phyloP scores from a whole-genome alignment of 441 rosid species.

The Rhodomyrtus psidioides region DNA sequence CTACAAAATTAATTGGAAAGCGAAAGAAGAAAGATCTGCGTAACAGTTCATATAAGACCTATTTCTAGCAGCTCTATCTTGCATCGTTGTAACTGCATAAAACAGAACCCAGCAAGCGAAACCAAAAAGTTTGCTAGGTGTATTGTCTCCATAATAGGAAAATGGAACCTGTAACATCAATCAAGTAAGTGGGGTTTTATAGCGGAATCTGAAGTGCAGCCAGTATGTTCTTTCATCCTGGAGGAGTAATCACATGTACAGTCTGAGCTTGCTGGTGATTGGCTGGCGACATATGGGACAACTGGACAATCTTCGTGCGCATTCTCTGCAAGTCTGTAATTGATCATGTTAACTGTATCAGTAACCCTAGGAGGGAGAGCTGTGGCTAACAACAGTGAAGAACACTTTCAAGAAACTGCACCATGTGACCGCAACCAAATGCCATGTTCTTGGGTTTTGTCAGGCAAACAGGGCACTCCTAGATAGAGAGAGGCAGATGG shows the following conservation, averaged over 20 bases:
- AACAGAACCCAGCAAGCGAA: no score
- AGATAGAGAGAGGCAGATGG: neutral
- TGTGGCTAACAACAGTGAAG: neutral
- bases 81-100: no score
- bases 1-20: no score
- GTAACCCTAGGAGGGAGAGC: neutral
- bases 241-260: slow-evolving; percentile 31
- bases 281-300: slow-evolving; percentile 76
- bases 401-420: slow-evolving; percentile 12
- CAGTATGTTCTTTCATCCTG: neutral
- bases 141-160: no score
- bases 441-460: slow-evolving; percentile 56
- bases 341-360: neutral
- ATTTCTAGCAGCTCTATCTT: no score
- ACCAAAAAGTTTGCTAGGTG: no score
- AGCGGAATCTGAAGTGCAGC: neutral
- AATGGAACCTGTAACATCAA: no score
- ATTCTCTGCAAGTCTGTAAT: slow-evolving; percentile 63
- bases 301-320: slow-evolving; percentile 41
- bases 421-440: slow-evolving; percentile 79
- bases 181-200: no score
- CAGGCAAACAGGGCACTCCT: slow-evolving; percentile 77
- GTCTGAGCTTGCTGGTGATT: slow-evolving; percentile 50
- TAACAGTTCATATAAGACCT: no score
- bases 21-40: no score